Conservation (phyloP, 2,329 filamentous ascomycete genomes). For the Pestalotiopsis sp. region DNA sequence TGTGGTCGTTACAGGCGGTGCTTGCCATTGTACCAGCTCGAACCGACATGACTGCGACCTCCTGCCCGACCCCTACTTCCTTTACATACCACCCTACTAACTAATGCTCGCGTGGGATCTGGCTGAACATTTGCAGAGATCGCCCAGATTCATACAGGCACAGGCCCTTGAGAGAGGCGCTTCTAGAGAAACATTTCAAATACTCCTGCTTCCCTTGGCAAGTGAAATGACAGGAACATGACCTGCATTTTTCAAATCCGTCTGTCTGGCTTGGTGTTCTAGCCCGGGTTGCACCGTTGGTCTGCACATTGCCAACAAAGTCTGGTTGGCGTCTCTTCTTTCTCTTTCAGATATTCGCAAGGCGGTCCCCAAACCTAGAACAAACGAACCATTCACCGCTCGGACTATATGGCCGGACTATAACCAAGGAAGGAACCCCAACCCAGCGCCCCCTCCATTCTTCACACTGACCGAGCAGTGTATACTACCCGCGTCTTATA, state of each 20-base stretch:
- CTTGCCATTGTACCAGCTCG: neutral
- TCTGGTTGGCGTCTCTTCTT: neutral
- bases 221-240: constrained; percentile 3
- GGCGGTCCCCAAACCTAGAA: neutral
- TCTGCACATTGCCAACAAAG: neutral
- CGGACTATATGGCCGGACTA: neutral
- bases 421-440: neutral
- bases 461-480: too few species aligned
- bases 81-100: neutral
- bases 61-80: neutral
- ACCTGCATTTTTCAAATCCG: neutral
- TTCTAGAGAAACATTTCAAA: neutral
- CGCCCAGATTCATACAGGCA: neutral
- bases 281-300: neutral
- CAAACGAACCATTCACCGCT: neutral
- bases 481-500: too few species aligned
- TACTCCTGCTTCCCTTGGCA: neutral
- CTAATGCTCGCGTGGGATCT: neutral
- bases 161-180: neutral
- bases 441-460: neutral
- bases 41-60: neutral
- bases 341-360: neutral
- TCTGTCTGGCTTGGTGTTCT: neutral
- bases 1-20: neutral
- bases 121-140: neutral